phyloP scores from a whole-genome alignment of 176 grass and related monocot genomes.

The Canna indica region DNA sequence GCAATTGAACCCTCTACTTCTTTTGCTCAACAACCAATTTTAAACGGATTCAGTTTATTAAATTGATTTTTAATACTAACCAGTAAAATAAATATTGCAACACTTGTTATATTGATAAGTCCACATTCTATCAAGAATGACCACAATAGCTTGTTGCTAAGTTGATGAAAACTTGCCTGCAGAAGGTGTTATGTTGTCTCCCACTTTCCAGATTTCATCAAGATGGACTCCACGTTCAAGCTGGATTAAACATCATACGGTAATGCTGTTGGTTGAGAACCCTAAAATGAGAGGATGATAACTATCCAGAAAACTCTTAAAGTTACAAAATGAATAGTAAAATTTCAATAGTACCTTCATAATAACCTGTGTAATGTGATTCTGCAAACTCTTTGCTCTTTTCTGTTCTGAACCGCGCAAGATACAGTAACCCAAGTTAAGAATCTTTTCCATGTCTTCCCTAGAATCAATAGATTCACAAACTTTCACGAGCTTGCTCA shows the following conservation, averaged over 20 bases:
- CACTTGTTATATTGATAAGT: too few relatives aligned
- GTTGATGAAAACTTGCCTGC: slow-evolving; percentile 1
- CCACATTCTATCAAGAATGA: too few relatives aligned
- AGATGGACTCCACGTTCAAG: slow-evolving; percentile 47
- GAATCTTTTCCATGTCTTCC: slow-evolving; percentile 46
- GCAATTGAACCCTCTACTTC: too few relatives aligned
- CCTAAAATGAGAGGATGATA: slow-evolving; percentile 7
- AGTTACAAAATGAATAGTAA: neutral
- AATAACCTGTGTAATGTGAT: slow-evolving; percentile 38
- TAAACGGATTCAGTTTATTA: too few relatives aligned
- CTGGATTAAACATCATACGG: slow-evolving; percentile 44
- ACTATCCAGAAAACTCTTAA: neutral
- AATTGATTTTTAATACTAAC: too few relatives aligned
- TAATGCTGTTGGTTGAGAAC: slow-evolving; percentile 27
- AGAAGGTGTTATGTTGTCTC: slow-evolving; percentile 11
- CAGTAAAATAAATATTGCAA: neutral
- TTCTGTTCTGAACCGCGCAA: slow-evolving; percentile 46
- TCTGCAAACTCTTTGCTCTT: slow-evolving; percentile 46
- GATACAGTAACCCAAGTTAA: slow-evolving; percentile 60
- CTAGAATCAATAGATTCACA: slow-evolving; percentile 50
- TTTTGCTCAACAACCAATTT: too few relatives aligned
- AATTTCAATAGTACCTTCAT: slow-evolving; percentile 40
- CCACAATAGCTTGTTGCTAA: too few relatives aligned
- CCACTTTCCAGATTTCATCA: slow-evolving; percentile 64
- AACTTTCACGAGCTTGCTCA: slow-evolving; percentile 39